A percentile compares a stretch with the other conserved stretches of the same genome.
These are phyloP conservation scores for Coemansia sp. DNA, from an alignment of 192 early-diverging fungal species.

Conservation along the genomic window DNA sequence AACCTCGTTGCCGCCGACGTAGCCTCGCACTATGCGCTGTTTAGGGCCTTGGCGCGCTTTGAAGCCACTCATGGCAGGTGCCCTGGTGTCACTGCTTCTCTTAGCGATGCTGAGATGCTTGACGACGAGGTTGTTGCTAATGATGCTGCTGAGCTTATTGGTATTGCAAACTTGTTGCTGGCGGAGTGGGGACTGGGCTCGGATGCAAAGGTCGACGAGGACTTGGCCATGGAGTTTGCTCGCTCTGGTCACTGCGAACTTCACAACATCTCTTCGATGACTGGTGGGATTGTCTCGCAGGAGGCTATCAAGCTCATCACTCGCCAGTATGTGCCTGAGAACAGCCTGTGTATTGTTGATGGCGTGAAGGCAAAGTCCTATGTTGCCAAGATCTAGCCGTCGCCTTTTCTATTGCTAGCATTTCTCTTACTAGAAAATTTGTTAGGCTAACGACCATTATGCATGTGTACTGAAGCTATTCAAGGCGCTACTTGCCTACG, in stretches of 20 bases:
- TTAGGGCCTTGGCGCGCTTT: conserved; percentile 28
- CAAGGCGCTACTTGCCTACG: not conserved
- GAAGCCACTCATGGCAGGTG: conserved; percentile 13
- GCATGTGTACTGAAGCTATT: not conserved
- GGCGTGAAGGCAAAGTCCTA: conserved; percentile 56
- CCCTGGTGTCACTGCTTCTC: conserved; percentile 16
- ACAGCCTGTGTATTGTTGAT: conserved; percentile 85
- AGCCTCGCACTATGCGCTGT: conserved; percentile 28
- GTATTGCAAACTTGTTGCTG: conserved; percentile 20
- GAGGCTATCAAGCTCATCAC: conserved; percentile 96
- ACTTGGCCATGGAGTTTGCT: conserved; percentile 38
- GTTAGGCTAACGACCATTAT: not conserved
- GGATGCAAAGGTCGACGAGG: not conserved
- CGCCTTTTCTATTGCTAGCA: not conserved
- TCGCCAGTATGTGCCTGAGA: conserved; percentile 87
- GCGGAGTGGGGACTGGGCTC: conserved; percentile 7
- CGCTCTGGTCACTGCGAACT: conserved; percentile 74
- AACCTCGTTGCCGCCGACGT: conserved; percentile 3
- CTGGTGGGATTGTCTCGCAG: conserved; percentile 89
- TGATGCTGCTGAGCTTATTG: conserved; percentile 10
- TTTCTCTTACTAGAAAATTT: not conserved
- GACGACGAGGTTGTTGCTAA: conserved; percentile 14
- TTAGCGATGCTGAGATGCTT: conserved; percentile 10
- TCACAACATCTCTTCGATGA: conserved; percentile 78
- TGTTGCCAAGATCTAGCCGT: conserved; percentile 13